phyloP scores from a whole-genome alignment of 176 grass and related monocot genomes.

The Pontederia paniculata region DNA sequence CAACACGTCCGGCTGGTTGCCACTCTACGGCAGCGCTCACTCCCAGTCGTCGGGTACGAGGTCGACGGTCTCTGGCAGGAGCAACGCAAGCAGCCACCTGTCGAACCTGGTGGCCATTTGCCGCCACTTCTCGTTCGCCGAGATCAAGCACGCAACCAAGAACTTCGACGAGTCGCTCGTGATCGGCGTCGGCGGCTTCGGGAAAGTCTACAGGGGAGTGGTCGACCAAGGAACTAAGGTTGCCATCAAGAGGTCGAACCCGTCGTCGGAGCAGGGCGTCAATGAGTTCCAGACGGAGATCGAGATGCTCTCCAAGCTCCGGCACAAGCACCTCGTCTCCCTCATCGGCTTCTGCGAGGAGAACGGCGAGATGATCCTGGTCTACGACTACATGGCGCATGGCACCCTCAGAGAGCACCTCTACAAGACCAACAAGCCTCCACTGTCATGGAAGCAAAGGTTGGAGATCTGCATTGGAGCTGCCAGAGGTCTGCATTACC shows the following conservation, averaged over 20 bases:
- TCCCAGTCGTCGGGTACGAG: conserved; percentile 45
- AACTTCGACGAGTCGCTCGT: conserved; percentile 58
- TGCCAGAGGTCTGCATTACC: conserved; percentile 68
- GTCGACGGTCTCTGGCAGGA: conserved; percentile 45
- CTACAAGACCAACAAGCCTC: conserved; percentile 52
- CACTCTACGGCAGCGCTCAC: conserved; percentile 41
- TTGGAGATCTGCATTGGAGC: conserved; percentile 87
- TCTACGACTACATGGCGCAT: conserved; percentile 81
- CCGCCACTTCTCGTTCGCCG: conserved; percentile 65
- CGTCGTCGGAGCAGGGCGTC: conserved; percentile 63
- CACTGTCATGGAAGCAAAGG: conserved; percentile 50
- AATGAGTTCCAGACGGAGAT: conserved; percentile 88
- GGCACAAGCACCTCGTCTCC: conserved; percentile 73
- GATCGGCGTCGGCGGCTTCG: conserved; percentile 81
- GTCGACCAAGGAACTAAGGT: conserved; percentile 49
- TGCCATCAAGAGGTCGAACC: conserved; percentile 76
- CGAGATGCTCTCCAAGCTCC: conserved; percentile 95
- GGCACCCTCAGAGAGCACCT: conserved; percentile 82
- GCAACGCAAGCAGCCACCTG: conserved; percentile 33
- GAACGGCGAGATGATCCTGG: conserved; percentile 61
- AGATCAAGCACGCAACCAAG: conserved; percentile 64
- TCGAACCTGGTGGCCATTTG: conserved; percentile 57
- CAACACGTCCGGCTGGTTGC: conserved; percentile 48
- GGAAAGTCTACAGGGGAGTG: conserved; percentile 62
- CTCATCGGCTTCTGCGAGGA: conserved; percentile 90